Evolutionary conservation across 768 basidiomycete species (phyloP), one percentile per base, ranked within the genome.

Genomic region (Obba rivulosa): DNA sequence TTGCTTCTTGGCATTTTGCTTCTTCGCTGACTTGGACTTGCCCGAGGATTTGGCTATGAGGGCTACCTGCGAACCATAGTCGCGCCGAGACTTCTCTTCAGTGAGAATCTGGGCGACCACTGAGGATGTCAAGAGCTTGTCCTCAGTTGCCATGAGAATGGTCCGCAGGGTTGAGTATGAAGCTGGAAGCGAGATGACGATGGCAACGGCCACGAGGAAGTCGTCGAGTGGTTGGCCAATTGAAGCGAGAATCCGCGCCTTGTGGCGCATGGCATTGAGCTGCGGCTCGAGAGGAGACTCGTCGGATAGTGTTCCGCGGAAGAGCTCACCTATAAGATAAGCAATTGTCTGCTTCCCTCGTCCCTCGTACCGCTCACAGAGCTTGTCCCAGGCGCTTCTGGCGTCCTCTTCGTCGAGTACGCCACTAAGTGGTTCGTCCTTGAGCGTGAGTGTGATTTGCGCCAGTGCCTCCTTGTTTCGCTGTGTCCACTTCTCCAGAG

Each of bases 371-470:
- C 41, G 41, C 21, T 44, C 34, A 17, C 31, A 22, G 0, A 62
- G 50, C 50, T 57, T 58, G 3, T 49, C 56, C 62, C 59, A 62
- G 21, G 43, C 50, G 21, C 57, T 55, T 23, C 38, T 49, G 13
- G 59, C 50, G 8, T 44, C 38, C 11, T 3, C 39, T 1, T 44
- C 22, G 43, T 55, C 46, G 17, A 61, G 38, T 11, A 64, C 57
- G 17, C 56, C 42, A 41, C 43, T 56, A 1, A 62, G 48, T 0
- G 61, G 59, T 23, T 58, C 52, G 20, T 62, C 61, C 25, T 54
- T 53, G 14, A 62, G 44, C 7, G 59, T 62, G 18, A 62, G 59
- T 5, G 44, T 50, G 14, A 62, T 56, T 34, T 64, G 59, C 7
- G 56, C 57, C 3, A 37, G 20, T 1, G 59, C 57, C 44, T 62